phyloP scores from a whole-genome alignment of 2,329 filamentous ascomycete genomes.

The Ploettnerulaceae sp. region DNA sequence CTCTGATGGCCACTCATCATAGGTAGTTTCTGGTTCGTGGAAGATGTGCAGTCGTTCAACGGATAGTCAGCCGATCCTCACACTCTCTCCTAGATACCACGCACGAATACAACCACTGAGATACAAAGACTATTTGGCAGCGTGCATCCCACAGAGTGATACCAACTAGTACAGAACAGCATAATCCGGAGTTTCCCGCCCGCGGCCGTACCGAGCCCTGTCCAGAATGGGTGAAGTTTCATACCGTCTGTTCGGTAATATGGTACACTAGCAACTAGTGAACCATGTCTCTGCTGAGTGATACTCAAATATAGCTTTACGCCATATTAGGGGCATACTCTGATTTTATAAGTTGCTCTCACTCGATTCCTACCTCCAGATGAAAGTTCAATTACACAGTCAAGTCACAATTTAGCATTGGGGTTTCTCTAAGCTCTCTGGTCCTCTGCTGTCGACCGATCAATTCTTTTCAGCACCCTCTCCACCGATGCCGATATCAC shows the following conservation, averaged over 20 bases:
- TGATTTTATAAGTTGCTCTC: constrained; percentile 2
- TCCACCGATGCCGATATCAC: constrained; percentile 1
- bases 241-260: constrained; percentile 1
- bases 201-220: neutral
- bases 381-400: constrained; percentile 5
- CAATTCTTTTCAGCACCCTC: constrained; percentile 8
- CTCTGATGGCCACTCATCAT: neutral
- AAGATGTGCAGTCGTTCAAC: neutral
- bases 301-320: constrained; percentile 4
- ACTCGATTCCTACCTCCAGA: constrained; percentile 3
- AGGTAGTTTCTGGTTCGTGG: neutral
- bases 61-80: neutral
- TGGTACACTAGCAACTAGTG: constrained; percentile 4
- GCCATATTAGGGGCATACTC: constrained; percentile 1
- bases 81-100: too few species aligned
- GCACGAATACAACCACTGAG: too few species aligned
- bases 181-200: neutral
- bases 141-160: too few species aligned
- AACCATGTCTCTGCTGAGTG: constrained; percentile 2
- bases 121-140: too few species aligned
- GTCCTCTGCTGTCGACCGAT: constrained; percentile 3
- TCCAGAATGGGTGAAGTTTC: neutral
- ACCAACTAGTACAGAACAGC: neutral
- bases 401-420: constrained; percentile 5
- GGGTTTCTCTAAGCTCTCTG: constrained; percentile 6